These are phyloP conservation scores for Cercospora sesami DNA, from an alignment of 2,329 filamentous ascomycete genomes.

Conservation along the genomic window DNA sequence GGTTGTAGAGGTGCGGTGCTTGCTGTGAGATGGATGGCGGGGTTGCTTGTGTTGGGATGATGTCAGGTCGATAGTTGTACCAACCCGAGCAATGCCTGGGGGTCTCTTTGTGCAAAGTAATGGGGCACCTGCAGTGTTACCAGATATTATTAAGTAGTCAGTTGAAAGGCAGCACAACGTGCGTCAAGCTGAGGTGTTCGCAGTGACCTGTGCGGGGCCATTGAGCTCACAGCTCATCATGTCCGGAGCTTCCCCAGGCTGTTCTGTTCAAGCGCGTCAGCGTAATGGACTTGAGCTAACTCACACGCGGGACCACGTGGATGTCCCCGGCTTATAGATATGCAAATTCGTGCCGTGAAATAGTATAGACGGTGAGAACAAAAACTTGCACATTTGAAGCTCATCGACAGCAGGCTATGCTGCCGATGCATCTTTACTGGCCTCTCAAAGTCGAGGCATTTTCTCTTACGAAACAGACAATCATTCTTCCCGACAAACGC, in stretches of 20 bases:
- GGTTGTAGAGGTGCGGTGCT: not conserved
- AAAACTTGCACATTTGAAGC: not conserved
- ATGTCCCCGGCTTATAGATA: not conserved
- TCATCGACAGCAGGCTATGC: not conserved
- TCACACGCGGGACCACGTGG: not conserved
- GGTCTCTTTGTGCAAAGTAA: too few species aligned
- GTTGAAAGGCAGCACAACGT: not conserved
- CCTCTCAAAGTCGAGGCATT: conserved; percentile 4
- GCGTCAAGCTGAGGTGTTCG: not conserved
- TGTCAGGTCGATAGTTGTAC: not conserved
- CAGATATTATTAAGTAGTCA: too few species aligned
- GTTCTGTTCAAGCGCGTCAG: not conserved
- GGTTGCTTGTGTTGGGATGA: not conserved
- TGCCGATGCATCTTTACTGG: not conserved
- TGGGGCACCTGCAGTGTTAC: too few species aligned
- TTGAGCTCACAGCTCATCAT: not conserved
- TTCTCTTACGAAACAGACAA: conserved; percentile 1
- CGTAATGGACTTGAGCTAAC: not conserved
- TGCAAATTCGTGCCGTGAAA: not conserved
- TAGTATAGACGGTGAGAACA: not conserved
- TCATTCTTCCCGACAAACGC: conserved; percentile 3
- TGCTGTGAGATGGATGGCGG: not conserved
- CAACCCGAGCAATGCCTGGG: too few species aligned
- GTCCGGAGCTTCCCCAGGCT: not conserved
- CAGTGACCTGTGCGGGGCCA: not conserved